Percentiles rank a stretch among this genome's conserved stretches.
These are phyloP conservation scores for Coemansia sp. DNA, from an alignment of 192 early-diverging fungal species.

Conservation along the genomic window DNA sequence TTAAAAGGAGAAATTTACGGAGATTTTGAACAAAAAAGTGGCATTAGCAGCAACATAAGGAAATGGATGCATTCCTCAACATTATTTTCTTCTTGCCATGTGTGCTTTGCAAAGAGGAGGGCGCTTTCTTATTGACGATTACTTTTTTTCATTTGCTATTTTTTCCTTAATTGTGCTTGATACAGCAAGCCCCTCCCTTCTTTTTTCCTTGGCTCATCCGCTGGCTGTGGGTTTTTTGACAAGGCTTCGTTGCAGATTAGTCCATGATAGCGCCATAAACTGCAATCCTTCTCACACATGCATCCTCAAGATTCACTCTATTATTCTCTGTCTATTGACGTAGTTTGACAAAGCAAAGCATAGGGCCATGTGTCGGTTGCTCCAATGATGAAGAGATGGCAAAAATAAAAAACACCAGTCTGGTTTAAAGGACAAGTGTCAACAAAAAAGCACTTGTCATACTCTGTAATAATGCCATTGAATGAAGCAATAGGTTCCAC, in stretches of 20 bases:
- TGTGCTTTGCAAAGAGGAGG: not conserved
- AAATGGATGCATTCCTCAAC: not conserved
- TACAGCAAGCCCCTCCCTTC: not conserved
- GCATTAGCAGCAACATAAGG: not conserved
- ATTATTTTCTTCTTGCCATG: not conserved
- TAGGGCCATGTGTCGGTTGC: too few relatives aligned
- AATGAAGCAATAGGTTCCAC: too few relatives aligned
- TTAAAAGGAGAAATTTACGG: too few relatives aligned
- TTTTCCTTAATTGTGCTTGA: not conserved
- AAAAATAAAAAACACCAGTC: too few relatives aligned
- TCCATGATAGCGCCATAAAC: not conserved
- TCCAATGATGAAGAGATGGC: too few relatives aligned
- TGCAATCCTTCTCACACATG: not conserved
- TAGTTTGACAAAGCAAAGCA: not conserved
- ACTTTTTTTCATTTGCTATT: not conserved
- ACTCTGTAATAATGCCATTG: too few relatives aligned
- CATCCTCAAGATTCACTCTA: not conserved
- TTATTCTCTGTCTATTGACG: not conserved
- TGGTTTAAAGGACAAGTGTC: too few relatives aligned
- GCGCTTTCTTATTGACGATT: too few relatives aligned
- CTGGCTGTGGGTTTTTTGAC: not conserved
- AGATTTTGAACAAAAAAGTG: too few relatives aligned
- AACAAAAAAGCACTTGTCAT: too few relatives aligned
- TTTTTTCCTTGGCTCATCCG: not conserved
- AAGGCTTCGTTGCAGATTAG: not conserved